Base-by-base conservation (phyloP, 768 basidiomycete genomes). In the Serendipita indica region DNA sequence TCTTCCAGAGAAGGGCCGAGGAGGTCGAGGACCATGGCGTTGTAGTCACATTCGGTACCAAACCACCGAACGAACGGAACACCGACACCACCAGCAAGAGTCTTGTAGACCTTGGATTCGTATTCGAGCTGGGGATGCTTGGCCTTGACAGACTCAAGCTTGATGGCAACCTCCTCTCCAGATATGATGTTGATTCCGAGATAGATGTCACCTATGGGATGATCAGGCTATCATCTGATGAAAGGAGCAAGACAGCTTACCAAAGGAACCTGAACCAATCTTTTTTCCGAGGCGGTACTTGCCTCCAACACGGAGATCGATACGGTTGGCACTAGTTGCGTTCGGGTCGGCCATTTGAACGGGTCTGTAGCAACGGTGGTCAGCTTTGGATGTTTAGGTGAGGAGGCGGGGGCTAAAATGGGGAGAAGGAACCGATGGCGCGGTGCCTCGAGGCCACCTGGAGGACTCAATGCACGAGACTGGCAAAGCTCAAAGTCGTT, bases 41-140 rank as follows among this genome's bases (percentile, higher is more conserved):
- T 98, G 79, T 97, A 99, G 70, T 99, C 94, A 72, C 96, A 99
- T 72, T 99, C 75, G 39, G 74, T 74, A 54, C 75, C 75, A 68
- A 71, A 76, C 75, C 75, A 99, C 66, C 96, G 75, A 59, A 99
- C 96, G 65, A 99, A 99, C 5, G 96, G 96, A 10, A 99, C 92
- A 57, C 96, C 96, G 60, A 99, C 96, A 64, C 96, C 96, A 59
- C 96, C 96, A 18, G 96, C 94, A 56, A 99, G 82, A n/a, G 90
- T 91, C 82, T 97, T 98, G 74, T 77, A 77, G 12, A 77, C 75
- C 69, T 77, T 77, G 49, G 73, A 71, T 73, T 99, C 94, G 69
- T 99, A 99, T 72, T 99, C 96, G 67, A 99, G 86, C 73, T 99
- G 96, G n/a, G 96, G 96, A 65, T 99, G 96, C 72, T 99, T 99